phyloP scores from a whole-genome alignment of 257 asterid species.

The Ocimum tenuiflorum region DNA sequence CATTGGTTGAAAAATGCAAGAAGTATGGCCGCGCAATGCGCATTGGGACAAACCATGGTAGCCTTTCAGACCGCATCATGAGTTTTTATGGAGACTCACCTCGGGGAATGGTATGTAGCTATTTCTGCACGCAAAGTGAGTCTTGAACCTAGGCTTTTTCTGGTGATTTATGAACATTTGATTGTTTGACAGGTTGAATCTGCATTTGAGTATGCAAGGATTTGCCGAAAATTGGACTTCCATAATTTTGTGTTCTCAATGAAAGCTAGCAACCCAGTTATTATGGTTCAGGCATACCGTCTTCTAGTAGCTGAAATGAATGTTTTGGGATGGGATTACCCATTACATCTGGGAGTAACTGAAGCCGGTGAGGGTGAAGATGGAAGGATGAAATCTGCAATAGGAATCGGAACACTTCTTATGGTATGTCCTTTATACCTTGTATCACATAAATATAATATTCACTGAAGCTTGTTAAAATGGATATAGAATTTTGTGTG shows the following conservation, averaged over 20 bases:
- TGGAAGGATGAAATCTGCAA: conserved; percentile 99
- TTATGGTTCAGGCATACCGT: conserved; percentile 97
- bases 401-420: conserved; percentile 96
- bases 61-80: conserved; percentile 98
- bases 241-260: conserved; percentile 94
- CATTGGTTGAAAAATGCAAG: conserved; percentile 95
- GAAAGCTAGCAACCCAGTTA: conserved; percentile 99
- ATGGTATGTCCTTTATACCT: conserved; percentile 41
- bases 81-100: conserved; percentile 98
- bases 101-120: conserved; percentile 82
- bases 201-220: conserved; percentile 94
- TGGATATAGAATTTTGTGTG: no score
- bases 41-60: conserved; percentile 98
- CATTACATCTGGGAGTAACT: conserved; percentile 93
- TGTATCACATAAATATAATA: background rate
- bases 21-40: conserved; percentile 95
- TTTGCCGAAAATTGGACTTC: conserved; percentile 86
- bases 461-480: no score
- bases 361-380: conserved; percentile 99
- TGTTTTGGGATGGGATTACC: conserved; percentile 97
- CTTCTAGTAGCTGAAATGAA: conserved; percentile 98
- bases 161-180: conserved; percentile 10
- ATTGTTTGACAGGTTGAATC: conserved; percentile 75
- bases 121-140: conserved; percentile 1
- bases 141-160: background rate